Conservation (phyloP, 768 basidiomycete genomes). For the Hypholoma sublateritium region DNA sequence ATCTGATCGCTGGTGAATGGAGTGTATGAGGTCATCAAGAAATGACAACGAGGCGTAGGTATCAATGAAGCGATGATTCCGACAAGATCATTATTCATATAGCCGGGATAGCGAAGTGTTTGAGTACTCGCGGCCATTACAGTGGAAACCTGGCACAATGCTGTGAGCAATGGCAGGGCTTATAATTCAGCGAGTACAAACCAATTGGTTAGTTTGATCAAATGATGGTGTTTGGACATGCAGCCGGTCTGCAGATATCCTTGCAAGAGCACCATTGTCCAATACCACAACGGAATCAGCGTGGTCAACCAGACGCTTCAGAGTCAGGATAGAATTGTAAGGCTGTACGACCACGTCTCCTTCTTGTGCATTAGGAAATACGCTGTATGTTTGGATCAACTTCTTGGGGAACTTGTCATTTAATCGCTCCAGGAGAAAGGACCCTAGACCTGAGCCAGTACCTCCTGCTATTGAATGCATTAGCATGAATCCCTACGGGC, state of each 20-base stretch:
- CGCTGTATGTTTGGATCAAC: conserved; percentile 97
- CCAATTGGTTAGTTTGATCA: conserved; percentile 91
- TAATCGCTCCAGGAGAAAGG: conserved; percentile 93
- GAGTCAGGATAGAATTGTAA: conserved; percentile 91
- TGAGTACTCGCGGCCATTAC: conserved; percentile 98
- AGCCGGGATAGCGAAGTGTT: conserved; percentile 94
- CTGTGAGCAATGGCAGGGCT: neutral
- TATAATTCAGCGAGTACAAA: conserved; percentile 31
- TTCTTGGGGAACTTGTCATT: conserved; percentile 99
- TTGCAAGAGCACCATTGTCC: conserved; percentile 91
- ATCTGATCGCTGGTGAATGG: conserved; percentile 97
- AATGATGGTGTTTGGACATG: conserved; percentile 87
- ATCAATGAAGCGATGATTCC: conserved; percentile 96
- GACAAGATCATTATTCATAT: conserved; percentile 99
- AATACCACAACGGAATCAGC: conserved; percentile 97
- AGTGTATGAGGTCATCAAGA: conserved; percentile 98
- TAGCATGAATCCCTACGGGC: conserved; percentile 89
- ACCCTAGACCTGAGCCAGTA: conserved; percentile 96
- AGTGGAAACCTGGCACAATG: conserved; percentile 73
- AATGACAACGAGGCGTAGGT: conserved; percentile 96
- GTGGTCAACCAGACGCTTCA: conserved; percentile 92
- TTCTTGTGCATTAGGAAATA: conserved; percentile 93
- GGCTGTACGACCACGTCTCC: conserved; percentile 98
- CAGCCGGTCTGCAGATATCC: conserved; percentile 90
- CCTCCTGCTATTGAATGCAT: conserved; percentile 99